Evolutionary conservation across 202 grass and related monocot species (phyloP).

Genomic region (Zizania palustris): DNA sequence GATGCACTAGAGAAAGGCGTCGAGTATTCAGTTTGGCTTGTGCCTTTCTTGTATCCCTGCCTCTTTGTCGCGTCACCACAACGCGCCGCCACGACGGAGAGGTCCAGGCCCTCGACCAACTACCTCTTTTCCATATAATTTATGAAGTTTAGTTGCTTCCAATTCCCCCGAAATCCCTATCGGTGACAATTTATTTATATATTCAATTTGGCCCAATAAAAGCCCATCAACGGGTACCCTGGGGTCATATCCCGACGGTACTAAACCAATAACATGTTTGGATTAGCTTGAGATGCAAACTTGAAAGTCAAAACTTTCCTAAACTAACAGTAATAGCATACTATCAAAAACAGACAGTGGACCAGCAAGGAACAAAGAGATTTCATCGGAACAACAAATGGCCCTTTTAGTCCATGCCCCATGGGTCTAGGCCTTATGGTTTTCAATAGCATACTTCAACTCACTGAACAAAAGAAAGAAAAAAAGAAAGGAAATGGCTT

Average conservation of each 20-base stretch:
- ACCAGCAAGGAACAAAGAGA: conserved; percentile 6
- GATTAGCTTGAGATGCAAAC: conserved; percentile 16
- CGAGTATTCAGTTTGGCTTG: too few species aligned
- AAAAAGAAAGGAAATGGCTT: not conserved
- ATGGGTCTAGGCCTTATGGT: not conserved
- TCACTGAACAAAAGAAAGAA: not conserved
- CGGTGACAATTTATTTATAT: too few species aligned
- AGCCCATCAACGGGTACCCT: too few species aligned
- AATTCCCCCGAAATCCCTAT: too few species aligned
- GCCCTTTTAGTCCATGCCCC: not conserved
- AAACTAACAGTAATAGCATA: not conserved
- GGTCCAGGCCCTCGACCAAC: too few species aligned
- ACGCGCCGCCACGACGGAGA: too few species aligned
- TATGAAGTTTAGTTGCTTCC: too few species aligned
- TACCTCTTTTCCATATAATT: too few species aligned
- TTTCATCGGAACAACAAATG: conserved; percentile 9
- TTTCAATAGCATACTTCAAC: not conserved
- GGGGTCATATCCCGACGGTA: not conserved
- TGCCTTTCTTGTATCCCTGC: too few species aligned
- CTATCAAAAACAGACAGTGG: not conserved
- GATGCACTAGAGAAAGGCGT: too few species aligned
- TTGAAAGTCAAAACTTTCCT: not conserved
- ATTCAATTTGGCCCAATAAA: too few species aligned
- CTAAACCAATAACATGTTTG: conserved; percentile 26
- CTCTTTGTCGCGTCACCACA: too few species aligned